Evolutionary conservation across 208 protist species (phyloP).

Genomic region (Leishmania braziliensis): DNA sequence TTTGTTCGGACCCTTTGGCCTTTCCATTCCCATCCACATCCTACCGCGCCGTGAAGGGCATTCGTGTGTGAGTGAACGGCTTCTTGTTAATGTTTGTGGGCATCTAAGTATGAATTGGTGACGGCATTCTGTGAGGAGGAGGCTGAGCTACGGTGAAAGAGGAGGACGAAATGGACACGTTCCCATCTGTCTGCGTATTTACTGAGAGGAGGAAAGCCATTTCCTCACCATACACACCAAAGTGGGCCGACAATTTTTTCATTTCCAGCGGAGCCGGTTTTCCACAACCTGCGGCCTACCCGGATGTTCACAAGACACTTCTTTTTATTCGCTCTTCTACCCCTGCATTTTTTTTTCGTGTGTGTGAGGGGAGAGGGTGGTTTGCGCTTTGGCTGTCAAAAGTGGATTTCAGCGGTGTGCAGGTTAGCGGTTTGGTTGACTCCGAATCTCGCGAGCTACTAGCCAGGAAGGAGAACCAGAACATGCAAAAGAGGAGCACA

Average conservation of each 20-base stretch:
- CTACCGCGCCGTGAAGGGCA: not conserved
- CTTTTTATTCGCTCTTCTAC: not conserved
- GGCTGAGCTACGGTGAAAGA: not conserved
- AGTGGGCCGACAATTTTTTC: not conserved
- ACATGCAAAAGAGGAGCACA: not conserved
- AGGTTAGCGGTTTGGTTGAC: not conserved
- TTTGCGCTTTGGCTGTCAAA: too few relatives aligned
- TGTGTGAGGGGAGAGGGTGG: not conserved
- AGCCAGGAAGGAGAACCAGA: not conserved
- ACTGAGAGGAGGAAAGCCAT: not conserved
- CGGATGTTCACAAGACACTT: not conserved
- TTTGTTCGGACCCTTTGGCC: not conserved
- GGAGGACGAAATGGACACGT: not conserved
- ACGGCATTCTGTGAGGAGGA: not conserved
- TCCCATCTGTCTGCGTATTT: not conserved
- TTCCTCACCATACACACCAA: not conserved
- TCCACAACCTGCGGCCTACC: not conserved
- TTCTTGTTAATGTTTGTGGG: not conserved
- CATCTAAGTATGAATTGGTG: not conserved
- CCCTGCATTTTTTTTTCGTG: not conserved
- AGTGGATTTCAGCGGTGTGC: not conserved
- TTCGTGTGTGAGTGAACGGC: not conserved
- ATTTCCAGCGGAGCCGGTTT: not conserved
- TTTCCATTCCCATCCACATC: not conserved
- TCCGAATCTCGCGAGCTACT: not conserved